Base-by-base conservation (phyloP, 441 rosid genomes). In the Heliophila coronopifolia region DNA sequence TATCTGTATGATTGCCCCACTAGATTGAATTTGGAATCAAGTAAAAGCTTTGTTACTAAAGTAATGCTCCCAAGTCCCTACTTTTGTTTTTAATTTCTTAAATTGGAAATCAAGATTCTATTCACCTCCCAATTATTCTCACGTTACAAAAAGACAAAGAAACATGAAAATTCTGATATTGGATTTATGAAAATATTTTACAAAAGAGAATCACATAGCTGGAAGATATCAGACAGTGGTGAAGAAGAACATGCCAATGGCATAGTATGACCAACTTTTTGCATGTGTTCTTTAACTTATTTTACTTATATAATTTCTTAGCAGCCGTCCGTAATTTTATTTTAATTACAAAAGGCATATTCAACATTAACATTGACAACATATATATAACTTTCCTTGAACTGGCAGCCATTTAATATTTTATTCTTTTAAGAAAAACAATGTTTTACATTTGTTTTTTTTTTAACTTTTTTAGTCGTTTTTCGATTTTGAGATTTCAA, bases 141-240 rank as follows among this genome's bases (percentile, higher is more conserved):
- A 47, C 36, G 50, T 46, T 54, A 1, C 3, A 37, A 53, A 39
- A 31, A n/a, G 54, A 44, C 35, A 52, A 37, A 2, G 17, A 61
- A 61, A 60, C 38, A n/a, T n/a, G 42, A 26, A 19, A 52, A 26
- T 10, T 62, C 34, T 63, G 56, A 52, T 53, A n/a, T 36, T 44
- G 34, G 24, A 37, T 54, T 23, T 22, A 20, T 53, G 27, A 32
- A 22, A 13, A 31, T n/a, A 24, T 24, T 27, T 27, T 38, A 14
- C 14, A 49, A 39, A 54, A 63, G 61, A 54, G 61, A 63, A 63
- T 54, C 62, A 40, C 22, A 24, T 54, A 54, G 68, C 48, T 55
- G 63, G 63, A 56, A 41, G 10, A 33, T 38, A 40, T 41, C 46
- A 37, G 34, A 31, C 6, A 48, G n/a, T 55, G 41, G 45, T 39